phyloP scores from a whole-genome alignment of 805 yeast species.

The Wickerhamomyces bisporus region DNA sequence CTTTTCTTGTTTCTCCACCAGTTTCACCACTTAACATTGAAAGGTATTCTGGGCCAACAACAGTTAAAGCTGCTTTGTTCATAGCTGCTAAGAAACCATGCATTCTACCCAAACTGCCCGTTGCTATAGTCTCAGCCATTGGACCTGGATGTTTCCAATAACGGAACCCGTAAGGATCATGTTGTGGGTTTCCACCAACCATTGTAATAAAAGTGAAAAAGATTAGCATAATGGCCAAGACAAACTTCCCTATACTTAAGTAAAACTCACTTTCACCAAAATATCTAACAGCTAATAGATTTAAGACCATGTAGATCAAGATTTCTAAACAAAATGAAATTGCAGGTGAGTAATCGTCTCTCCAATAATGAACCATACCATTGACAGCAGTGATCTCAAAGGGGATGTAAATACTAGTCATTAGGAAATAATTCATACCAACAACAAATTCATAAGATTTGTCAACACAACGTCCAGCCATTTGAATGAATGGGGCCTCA shows the following conservation, averaged over 20 bases:
- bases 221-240: constrained; percentile 64
- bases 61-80: constrained; percentile 65
- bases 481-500: constrained; percentile 64
- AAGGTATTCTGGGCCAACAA: constrained; percentile 79
- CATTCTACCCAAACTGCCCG: constrained; percentile 44
- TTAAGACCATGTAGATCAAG: constrained; percentile 54
- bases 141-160: constrained; percentile 48
- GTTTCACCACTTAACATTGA: constrained; percentile 80
- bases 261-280: constrained; percentile 82
- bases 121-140: constrained; percentile 25
- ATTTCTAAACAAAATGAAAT: constrained; percentile 61
- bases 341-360: constrained; percentile 66
- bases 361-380: constrained; percentile 72
- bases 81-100: constrained; percentile 68
- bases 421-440: constrained; percentile 70
- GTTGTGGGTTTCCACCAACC: constrained; percentile 79
- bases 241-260: constrained; percentile 62
- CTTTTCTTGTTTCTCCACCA: constrained; percentile 60
- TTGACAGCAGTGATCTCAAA: constrained; percentile 76
- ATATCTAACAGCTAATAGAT: constrained; percentile 61
- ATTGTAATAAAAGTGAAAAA: constrained; percentile 69
- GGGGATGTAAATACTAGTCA: constrained; percentile 70
- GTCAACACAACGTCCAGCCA: constrained; percentile 71
- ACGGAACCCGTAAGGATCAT: constrained; percentile 50
- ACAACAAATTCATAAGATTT: constrained; percentile 64